Evolutionary conservation across 1,284 basidiomycete genomes (phyloP).

Genomic region (Cryptococcus sp.): DNA sequence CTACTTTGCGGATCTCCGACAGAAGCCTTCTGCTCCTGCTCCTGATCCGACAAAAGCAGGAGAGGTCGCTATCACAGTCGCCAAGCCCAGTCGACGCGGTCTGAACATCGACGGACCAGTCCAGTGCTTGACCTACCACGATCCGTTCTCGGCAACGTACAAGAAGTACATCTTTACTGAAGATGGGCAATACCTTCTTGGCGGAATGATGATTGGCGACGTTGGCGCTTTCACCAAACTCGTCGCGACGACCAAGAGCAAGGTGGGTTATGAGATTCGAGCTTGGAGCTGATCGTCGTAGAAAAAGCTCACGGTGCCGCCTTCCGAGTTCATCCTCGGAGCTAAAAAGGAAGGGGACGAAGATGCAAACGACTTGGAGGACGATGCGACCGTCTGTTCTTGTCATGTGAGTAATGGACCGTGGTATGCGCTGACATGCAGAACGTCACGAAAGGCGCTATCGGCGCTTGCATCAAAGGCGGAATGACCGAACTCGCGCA

Average conservation of each 20-base stretch:
- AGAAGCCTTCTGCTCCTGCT: background rate
- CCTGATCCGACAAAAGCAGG: conserved; percentile 9
- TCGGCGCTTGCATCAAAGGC: conserved; percentile 61
- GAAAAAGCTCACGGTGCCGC: conserved; percentile 32
- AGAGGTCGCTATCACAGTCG: conserved; percentile 19
- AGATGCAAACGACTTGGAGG: conserved; percentile 68
- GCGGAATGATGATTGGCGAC: conserved; percentile 81
- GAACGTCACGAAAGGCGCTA: conserved; percentile 67
- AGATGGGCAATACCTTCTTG: conserved; percentile 71
- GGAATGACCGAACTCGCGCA: conserved; percentile 61
- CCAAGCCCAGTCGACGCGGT: conserved; percentile 15
- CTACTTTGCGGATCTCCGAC: conserved; percentile 64
- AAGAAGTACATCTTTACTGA: conserved; percentile 79
- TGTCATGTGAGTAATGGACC: conserved; percentile 18
- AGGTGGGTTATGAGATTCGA: conserved; percentile 54
- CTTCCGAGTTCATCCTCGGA: conserved; percentile 65
- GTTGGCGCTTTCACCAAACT: conserved; percentile 67
- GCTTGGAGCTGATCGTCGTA: conserved; percentile 2
- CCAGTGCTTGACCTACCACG: conserved; percentile 67
- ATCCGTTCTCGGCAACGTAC: conserved; percentile 70
- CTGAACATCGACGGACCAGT: conserved; percentile 56
- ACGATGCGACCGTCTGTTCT: conserved; percentile 66
- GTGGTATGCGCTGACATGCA: conserved; percentile 17
- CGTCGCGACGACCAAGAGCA: conserved; percentile 71
- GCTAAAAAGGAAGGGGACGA: conserved; percentile 70